Base-by-base conservation (phyloP, 768 basidiomycete species). In the Trametes punicea region DNA sequence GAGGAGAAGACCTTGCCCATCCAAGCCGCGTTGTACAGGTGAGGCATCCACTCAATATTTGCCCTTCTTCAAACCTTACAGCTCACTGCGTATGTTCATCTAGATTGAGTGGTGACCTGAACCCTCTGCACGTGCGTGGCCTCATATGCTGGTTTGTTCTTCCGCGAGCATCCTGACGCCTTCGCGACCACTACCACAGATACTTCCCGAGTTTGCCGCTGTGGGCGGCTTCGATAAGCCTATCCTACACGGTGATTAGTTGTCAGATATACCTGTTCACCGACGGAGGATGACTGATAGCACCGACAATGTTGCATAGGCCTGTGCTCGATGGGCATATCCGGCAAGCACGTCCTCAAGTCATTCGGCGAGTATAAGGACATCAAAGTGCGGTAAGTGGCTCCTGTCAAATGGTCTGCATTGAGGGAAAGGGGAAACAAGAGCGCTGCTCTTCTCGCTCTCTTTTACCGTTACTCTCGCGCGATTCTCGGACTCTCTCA, bases 151-250 rank as follows among this genome's bases (percentile, higher is more conserved):
- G 49, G n/a, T 11, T 33, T 39, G 31, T 13, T 31, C n/a, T 20
- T 49, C 30, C 38, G 44, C 39, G 16, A 18, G 7, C 25, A 38
- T 39, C 33, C 50, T 45, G 42, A 59, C 57, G 6, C 23, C 16
- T 5, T 26, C n/a, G 40, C 40, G 29, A 4, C 11, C 51, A 27
- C n/a, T 15, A 25, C 6, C 23, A 21, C 31, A 60, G 88, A 93
- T 99, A 63, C 83, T 88, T 49, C 95, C 97, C 0, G 85, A 91
- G 56, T 98, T 97, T 66, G 93, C 97, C 10, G 87, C 88, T 10
- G 87, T 96, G 46, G 95, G 93, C n/a, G 94, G 94, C 0, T 98
- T 96, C 69, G 87, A 93, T 62, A 84, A 84, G 69, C 96, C 96
- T 0, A 94, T 92, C 59, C 74, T 92, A 16, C 90, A 91, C 63